Evolutionary conservation across 441 rosid genomes (phyloP), one percentile per base, ranked within the genome.

Genomic region (Gossypium laxum): DNA sequence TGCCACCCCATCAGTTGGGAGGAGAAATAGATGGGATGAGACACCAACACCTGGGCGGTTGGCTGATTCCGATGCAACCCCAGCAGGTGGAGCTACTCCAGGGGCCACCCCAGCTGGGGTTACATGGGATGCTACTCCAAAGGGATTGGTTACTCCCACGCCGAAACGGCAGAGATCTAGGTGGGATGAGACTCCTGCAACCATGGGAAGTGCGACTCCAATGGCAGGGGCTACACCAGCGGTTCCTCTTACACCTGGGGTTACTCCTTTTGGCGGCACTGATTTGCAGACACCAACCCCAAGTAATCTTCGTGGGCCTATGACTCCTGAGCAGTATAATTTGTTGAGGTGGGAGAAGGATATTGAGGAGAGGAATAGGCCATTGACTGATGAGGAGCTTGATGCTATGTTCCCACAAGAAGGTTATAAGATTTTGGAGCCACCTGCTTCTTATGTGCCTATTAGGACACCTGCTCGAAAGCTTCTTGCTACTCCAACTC

Each of bases 131-230:
- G 93, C 96, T 0, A 92, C 97, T 71, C 97, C 98, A 0, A 92
- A 86, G 79, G 98, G 98, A 12, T 77, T 86, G 79, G 96, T 81
- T 12, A 91, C 98, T 0, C 96, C 96, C 0, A 91, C 98, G 0
- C 98, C 97, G 0, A 94, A 93, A 74, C 80, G 90, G 50, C 98
- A 94, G 78, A 85, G 97, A 24, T 90, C 98, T 0, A 86, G 98
- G 69, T 94, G 98, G 98, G 98, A 94, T 55, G 98, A 91, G 84
- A 94, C 97, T 0, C 98, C 98, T 0, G 96, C 96, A 0, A 90
- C 92, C 38, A 91, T 94, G 96, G 96, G 90, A 17, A 90, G 96
- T 79, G 98, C 92, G 7, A 94, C 98, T 3, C 98, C 98, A 1
- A 77, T 88, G 89, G 83, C 85, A 0, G 94, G 97, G 56, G 87